phyloP scores from a whole-genome alignment of 306 rosid genomes.

The Begonia fuchsioides region DNA sequence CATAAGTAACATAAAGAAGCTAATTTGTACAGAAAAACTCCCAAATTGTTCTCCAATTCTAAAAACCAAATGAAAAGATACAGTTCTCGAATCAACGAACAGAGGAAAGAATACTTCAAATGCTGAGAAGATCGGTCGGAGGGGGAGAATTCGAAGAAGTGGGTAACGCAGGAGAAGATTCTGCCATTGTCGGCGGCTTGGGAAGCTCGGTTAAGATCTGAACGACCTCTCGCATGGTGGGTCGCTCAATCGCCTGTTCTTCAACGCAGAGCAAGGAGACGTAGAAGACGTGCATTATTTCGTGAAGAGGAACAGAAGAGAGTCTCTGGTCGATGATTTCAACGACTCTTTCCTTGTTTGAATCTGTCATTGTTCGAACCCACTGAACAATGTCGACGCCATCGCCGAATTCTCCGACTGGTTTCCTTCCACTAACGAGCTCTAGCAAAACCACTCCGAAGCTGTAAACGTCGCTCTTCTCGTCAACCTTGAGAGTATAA shows the following conservation, averaged over 20 bases:
- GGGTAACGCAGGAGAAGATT: neutral
- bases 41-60: too few species aligned
- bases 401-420: constrained; percentile 93
- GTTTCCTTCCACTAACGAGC: constrained; percentile 71
- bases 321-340: constrained; percentile 82
- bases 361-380: constrained; percentile 78
- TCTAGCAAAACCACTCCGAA: constrained; percentile 86
- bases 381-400: constrained; percentile 97
- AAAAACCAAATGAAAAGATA: too few species aligned
- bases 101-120: neutral
- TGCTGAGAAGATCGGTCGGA: neutral
- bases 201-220: constrained; percentile 88
- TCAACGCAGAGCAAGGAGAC: constrained; percentile 89
- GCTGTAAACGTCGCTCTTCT: constrained; percentile 91
- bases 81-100: too few species aligned
- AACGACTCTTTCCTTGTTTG: constrained; percentile 70
- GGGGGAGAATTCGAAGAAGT: neutral
- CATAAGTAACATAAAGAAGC: too few species aligned
- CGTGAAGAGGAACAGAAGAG: constrained; percentile 80
- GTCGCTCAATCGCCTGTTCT: constrained; percentile 86
- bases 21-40: too few species aligned
- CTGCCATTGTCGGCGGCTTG: constrained; percentile 19
- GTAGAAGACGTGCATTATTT: constrained; percentile 78
- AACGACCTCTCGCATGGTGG: constrained; percentile 91
- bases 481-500: constrained; percentile 83